These are phyloP conservation scores for Cardamine chenopodiifolia DNA, from an alignment of 345 rosid species.

Conservation along the genomic window DNA sequence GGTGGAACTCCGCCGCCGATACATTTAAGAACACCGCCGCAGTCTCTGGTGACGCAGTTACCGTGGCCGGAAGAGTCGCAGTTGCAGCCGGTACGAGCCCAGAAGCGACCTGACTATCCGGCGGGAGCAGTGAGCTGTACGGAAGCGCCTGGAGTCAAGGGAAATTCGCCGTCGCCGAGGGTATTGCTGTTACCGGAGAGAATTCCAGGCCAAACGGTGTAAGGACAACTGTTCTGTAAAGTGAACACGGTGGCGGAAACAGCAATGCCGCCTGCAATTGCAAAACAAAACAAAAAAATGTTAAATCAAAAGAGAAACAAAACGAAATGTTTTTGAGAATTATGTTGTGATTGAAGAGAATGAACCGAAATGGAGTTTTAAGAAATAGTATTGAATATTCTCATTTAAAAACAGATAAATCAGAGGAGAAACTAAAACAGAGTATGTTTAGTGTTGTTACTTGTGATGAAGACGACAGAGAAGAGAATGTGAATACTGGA, in stretches of 20 bases:
- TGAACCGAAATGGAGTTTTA: background rate
- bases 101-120: slow-evolving; percentile 86
- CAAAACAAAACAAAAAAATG: background rate
- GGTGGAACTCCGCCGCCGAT: slow-evolving; percentile 81
- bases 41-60: slow-evolving; percentile 78
- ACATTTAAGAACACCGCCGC: slow-evolving; percentile 70
- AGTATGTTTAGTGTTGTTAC: slow-evolving; percentile 17
- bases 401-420: background rate
- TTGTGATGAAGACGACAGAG: slow-evolving; percentile 26
- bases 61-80: slow-evolving; percentile 72
- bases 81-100: slow-evolving; percentile 85
- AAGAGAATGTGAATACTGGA: slow-evolving; percentile 5
- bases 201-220: slow-evolving; percentile 89
- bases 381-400: background rate
- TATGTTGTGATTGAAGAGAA: background rate
- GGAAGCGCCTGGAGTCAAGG: slow-evolving; percentile 55
- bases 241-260: slow-evolving; percentile 66
- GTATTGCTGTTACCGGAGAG: slow-evolving; percentile 64
- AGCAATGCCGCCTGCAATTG: slow-evolving; percentile 29
- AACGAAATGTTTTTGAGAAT: background rate
- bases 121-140: slow-evolving; percentile 62
- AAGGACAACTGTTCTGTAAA: slow-evolving; percentile 64
- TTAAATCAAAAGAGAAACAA: background rate
- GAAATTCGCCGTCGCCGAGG: slow-evolving; percentile 77
- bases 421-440: background rate